Conservation (phyloP, 306 rosid genomes). For the Dryas drummondii region DNA sequence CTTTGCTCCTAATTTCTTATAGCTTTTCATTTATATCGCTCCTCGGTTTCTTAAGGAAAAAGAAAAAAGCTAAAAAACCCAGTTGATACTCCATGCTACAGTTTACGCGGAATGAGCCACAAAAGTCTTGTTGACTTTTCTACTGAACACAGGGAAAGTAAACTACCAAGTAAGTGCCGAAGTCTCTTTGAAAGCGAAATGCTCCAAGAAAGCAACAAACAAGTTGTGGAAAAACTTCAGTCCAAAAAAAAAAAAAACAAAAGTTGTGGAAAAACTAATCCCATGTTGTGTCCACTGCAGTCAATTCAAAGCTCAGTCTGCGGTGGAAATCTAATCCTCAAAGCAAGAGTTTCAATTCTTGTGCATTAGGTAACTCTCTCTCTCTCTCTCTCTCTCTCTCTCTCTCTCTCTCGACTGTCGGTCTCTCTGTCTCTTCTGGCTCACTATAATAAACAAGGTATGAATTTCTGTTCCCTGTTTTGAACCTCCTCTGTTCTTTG, state of each 20-base stretch:
- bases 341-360: background rate
- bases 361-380: background rate
- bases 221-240: background rate
- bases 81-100: background rate
- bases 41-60: too few species aligned
- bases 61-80: too few species aligned
- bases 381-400: background rate
- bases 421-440: background rate
- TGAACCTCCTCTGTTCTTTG: conserved; percentile 6
- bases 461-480: conserved; percentile 7
- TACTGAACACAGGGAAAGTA: background rate
- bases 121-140: conserved; percentile 1
- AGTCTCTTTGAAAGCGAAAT: conserved; percentile 20
- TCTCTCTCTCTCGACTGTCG: background rate
- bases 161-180: conserved; percentile 20
- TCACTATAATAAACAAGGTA: background rate
- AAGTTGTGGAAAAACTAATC: background rate
- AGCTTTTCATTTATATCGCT: too few species aligned
- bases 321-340: background rate
- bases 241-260: background rate
- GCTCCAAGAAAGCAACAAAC: background rate
- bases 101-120: background rate
- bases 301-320: background rate
- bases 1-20: too few species aligned
- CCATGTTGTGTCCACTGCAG: background rate